Conservation (phyloP, 2,329 filamentous ascomycete genomes). For the Paecilomyces variotii region DNA sequence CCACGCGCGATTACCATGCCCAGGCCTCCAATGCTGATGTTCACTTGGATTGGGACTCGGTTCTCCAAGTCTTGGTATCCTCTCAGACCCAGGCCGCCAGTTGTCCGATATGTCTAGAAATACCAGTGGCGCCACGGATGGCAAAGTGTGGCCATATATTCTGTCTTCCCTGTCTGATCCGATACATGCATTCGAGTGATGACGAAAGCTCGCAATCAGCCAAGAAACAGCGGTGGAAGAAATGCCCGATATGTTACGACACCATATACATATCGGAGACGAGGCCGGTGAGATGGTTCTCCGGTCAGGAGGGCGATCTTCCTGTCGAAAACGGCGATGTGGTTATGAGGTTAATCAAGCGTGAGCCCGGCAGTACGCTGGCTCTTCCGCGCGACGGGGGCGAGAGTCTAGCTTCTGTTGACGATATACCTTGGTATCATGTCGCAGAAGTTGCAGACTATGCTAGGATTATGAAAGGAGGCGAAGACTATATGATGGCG, state of each 20-base stretch:
- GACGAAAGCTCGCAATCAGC: slow-evolving; percentile 58
- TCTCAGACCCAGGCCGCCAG: slow-evolving; percentile 78
- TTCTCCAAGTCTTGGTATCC: slow-evolving; percentile 86
- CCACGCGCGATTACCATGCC: slow-evolving; percentile 66
- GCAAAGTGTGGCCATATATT: slow-evolving; percentile 96
- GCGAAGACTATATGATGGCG: slow-evolving; percentile 73
- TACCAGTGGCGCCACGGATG: slow-evolving; percentile 91
- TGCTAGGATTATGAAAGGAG: slow-evolving; percentile 90
- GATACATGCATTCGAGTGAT: slow-evolving; percentile 85
- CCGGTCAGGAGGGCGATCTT: slow-evolving; percentile 73
- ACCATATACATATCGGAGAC: slow-evolving; percentile 86
- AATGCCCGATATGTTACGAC: slow-evolving; percentile 94
- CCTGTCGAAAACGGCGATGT: slow-evolving; percentile 83
- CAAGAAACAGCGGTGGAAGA: slow-evolving; percentile 76
- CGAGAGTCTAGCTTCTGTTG: slow-evolving; percentile 58
- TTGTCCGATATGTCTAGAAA: slow-evolving; percentile 90
- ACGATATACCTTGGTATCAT: slow-evolving; percentile 90
- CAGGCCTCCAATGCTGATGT: slow-evolving; percentile 83
- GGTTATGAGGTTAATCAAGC: slow-evolving; percentile 75
- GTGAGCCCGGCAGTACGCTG: slow-evolving; percentile 71
- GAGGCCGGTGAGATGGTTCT: slow-evolving; percentile 82
- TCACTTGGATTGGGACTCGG: slow-evolving; percentile 81
- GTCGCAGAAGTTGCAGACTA: slow-evolving; percentile 92
- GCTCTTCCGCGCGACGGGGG: slow-evolving; percentile 78
- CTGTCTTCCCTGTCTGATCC: slow-evolving; percentile 83